Conservation (phyloP, 2,329 filamentous ascomycete genomes). For the Paecilomyces sp. region DNA sequence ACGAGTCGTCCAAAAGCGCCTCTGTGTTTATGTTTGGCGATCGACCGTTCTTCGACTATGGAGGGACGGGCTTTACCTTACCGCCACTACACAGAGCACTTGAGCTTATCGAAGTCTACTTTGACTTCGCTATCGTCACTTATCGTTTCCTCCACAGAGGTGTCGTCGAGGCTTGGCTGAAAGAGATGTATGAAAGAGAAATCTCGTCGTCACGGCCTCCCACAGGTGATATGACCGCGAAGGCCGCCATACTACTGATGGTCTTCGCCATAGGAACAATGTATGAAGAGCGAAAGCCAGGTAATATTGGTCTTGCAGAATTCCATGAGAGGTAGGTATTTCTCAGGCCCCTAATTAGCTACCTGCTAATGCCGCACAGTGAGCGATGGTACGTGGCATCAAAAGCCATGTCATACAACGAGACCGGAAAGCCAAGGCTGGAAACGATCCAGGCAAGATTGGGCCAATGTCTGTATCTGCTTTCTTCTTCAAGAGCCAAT, state of each 20-base stretch:
- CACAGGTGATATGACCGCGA: slow-evolving; percentile 36
- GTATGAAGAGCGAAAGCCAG: slow-evolving; percentile 36
- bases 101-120: slow-evolving; percentile 48
- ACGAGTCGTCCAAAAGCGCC: slow-evolving; percentile 33
- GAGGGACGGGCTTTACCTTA: slow-evolving; percentile 30
- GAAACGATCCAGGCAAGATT: slow-evolving; percentile 53
- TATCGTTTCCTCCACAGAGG: slow-evolving; percentile 53
- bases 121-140: slow-evolving; percentile 54
- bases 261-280: slow-evolving; percentile 43
- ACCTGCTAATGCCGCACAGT: slow-evolving; percentile 10
- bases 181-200: slow-evolving; percentile 32
- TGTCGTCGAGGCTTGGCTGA: slow-evolving; percentile 44
- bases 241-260: slow-evolving; percentile 43
- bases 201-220: slow-evolving; percentile 29
- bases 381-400: slow-evolving; percentile 33
- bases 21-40: slow-evolving; percentile 46
- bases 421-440: slow-evolving; percentile 47
- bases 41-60: slow-evolving; percentile 36
- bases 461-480: slow-evolving; percentile 52
- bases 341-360: neutral
- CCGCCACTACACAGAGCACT: slow-evolving; percentile 31
- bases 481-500: slow-evolving; percentile 54
- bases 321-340: slow-evolving; percentile 21
- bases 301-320: slow-evolving; percentile 13
- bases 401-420: slow-evolving; percentile 30